phyloP scores from a whole-genome alignment of 2,329 filamentous ascomycete genomes.

The Thelonectria rubi region DNA sequence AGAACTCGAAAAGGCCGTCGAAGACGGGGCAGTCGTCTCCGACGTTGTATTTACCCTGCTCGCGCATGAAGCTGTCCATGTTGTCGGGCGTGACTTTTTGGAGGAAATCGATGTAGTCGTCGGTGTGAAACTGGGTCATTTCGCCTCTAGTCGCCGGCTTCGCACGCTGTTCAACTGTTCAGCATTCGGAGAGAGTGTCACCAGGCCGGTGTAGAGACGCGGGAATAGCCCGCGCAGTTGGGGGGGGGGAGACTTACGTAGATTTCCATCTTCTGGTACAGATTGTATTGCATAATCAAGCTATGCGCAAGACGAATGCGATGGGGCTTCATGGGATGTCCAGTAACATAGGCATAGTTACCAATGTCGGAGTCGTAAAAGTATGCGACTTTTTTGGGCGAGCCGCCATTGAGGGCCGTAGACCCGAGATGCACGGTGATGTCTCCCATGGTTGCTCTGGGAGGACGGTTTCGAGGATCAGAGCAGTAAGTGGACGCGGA shows the following conservation, averaged over 20 bases:
- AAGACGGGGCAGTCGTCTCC: constrained; percentile 98
- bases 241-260: constrained; percentile 71
- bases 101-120: constrained; percentile 95
- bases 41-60: constrained; percentile 94
- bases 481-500: constrained; percentile 9
- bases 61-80: constrained; percentile 91
- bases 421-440: constrained; percentile 53
- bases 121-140: constrained; percentile 92
- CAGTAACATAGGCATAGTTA: constrained; percentile 96
- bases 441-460: constrained; percentile 48
- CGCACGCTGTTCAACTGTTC: constrained; percentile 67
- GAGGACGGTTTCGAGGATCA: constrained; percentile 26
- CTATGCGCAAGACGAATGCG: constrained; percentile 94
- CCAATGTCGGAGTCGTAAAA: constrained; percentile 99
- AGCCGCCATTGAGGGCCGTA: constrained; percentile 56
- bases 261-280: constrained; percentile 96
- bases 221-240: not conserved
- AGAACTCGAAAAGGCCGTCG: constrained; percentile 96
- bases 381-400: constrained; percentile 88
- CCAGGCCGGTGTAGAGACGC: not conserved
- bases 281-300: constrained; percentile 92
- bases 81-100: constrained; percentile 97
- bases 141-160: constrained; percentile 90
- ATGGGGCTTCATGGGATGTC: constrained; percentile 99
- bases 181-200: constrained; percentile 25